Evolutionary conservation across 2,329 filamentous ascomycete genomes (phyloP).

Genomic region (Juglanconis sp.): DNA sequence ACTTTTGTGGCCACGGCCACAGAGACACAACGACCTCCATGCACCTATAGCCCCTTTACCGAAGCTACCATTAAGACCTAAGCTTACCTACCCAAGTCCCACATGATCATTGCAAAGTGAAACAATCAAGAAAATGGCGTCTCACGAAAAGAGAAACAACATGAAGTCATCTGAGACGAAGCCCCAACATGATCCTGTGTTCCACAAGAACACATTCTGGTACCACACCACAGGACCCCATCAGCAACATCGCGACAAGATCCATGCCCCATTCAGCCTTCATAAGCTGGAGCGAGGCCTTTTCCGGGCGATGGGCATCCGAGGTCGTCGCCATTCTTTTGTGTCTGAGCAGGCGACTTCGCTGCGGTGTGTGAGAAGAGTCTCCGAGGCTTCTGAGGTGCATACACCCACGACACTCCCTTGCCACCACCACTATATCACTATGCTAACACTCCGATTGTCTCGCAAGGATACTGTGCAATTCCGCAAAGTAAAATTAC

Average conservation of each 20-base stretch:
- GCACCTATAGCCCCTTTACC: neutral
- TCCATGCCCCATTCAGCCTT: slow-evolving; percentile 1
- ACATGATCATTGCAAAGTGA: neutral
- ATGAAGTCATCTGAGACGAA: neutral
- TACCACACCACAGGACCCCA: neutral
- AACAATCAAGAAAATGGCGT: neutral
- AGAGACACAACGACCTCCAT: neutral
- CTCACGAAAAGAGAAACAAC: neutral
- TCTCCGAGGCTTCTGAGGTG: slow-evolving; percentile 6
- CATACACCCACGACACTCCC: neutral
- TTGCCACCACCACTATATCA: neutral
- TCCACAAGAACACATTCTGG: slow-evolving; percentile 7
- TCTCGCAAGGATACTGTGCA: neutral
- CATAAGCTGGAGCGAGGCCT: slow-evolving; percentile 5
- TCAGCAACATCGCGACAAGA: slow-evolving; percentile 1
- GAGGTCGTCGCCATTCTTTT: neutral
- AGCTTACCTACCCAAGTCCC: neutral
- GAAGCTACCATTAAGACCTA: neutral
- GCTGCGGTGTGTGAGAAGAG: neutral
- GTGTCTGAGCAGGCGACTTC: neutral
- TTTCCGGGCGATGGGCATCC: slow-evolving; percentile 2
- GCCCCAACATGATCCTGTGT: neutral
- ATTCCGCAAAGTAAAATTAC: slow-evolving; percentile 8
- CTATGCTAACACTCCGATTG: no score
- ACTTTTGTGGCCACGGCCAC: neutral